phyloP scores from a whole-genome alignment of 2,329 filamentous ascomycete species.

The Colletotrichum sidae region DNA sequence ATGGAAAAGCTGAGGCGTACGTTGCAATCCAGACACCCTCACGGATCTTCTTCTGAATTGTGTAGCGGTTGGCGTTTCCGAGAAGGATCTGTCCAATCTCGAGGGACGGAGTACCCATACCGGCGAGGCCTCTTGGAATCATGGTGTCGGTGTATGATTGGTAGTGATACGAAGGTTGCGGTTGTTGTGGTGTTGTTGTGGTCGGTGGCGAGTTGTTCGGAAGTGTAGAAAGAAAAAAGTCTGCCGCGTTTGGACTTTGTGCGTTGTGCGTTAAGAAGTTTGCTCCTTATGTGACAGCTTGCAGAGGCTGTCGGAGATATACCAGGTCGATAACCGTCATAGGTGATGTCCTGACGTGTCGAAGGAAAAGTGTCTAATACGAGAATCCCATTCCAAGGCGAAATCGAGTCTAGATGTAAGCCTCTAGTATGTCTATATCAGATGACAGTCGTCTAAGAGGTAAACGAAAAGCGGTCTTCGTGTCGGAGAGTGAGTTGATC shows the following conservation, averaged over 20 bases:
- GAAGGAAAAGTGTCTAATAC: conserved; percentile 24
- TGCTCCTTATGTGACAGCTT: conserved; percentile 34
- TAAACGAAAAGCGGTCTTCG: neutral
- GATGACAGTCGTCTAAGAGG: conserved; percentile 9
- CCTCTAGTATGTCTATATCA: neutral
- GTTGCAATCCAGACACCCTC: conserved; percentile 36
- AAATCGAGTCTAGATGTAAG: conserved; percentile 12
- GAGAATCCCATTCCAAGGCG: conserved; percentile 20
- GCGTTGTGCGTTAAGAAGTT: too few relatives aligned
- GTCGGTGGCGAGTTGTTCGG: conserved; percentile 15
- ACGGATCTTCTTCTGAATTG: conserved; percentile 37
- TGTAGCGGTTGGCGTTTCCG: conserved; percentile 35
- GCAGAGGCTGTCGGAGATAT: conserved; percentile 34
- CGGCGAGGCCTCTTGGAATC: conserved; percentile 33
- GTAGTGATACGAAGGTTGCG: neutral
- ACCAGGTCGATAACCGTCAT: conserved; percentile 33
- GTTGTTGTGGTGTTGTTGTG: neutral
- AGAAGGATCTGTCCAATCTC: conserved; percentile 36
- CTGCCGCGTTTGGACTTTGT: too few relatives aligned
- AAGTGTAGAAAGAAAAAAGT: neutral
- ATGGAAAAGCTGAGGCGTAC: conserved; percentile 1
- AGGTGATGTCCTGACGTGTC: conserved; percentile 18
- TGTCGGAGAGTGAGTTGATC: neutral
- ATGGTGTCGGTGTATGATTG: conserved; percentile 10
- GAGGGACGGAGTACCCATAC: conserved; percentile 34